Evolutionary conservation across 192 early-diverging fungal species (phyloP), one percentile per base, ranked within the genome.

Genomic region (Coemansia interrupta): DNA sequence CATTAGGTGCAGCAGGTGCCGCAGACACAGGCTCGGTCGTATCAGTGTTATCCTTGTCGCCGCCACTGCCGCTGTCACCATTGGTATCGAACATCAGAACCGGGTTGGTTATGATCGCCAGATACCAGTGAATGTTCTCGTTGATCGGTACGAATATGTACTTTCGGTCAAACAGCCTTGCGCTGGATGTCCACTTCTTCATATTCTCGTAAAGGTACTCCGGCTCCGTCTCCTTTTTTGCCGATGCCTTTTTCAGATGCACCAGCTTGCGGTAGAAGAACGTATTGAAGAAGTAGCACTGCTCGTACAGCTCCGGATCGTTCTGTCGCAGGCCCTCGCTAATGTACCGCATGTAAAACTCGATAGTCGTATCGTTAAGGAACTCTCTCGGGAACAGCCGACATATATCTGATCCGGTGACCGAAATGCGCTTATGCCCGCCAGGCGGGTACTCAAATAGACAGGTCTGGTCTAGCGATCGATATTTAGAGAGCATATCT

Each of bases 91-190:
- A 44, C 54, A 86, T 53, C 11, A 70, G 58, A 5, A 85, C 81
- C 3, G 89, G 84, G 56, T 96, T 90, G 66, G 68, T 78, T 17
- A 96, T 86, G 2, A 96, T 70, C 41, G 86, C 89, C 19, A 92
- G 76, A 65, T 96, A 93, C 94, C 94, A 96, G 56, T 96, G 94
- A 40, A 89, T 76, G 83, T 89, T 84, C 68, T 96, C 92, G 68
- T 93, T 87, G 63, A 96, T 90, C 12, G 93, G 93, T 13, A 96
- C 78, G 64, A 96, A 80, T 39, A 93, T 77, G 59, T 85, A 90
- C 32, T 82, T 81, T 57, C 87, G 90, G 4, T 70, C 65, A 63
- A 96, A 92, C 7, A 96, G 60, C 61, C 92, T 82, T 24, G 91
- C 77, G 18, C 74, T 85, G 39, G 84, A 72, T 2, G 90, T 93